Base-by-base conservation (phyloP, 345 rosid genomes). In the Kernera saxatilis region DNA sequence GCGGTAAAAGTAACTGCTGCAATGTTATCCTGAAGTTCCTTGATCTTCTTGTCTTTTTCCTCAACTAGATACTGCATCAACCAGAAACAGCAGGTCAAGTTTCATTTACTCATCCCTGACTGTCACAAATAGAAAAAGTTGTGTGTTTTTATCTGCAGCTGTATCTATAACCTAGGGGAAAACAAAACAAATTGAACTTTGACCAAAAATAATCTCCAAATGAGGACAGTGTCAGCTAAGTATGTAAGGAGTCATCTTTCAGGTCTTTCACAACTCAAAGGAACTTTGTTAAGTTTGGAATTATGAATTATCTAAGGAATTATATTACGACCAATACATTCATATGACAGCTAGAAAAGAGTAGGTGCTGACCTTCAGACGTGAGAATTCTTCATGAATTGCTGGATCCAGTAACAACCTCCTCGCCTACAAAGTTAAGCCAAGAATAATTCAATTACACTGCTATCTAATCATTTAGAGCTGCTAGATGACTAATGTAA, bases 21-120 rank as follows among this genome's bases (percentile, higher is more conserved):
- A 80, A 88, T 84, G 73, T 84, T 87, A 78, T 92, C 97, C 84
- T 89, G 98, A 76, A 92, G 85, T 77, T 94, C 99, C 77, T 89
- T 91, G 61, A 94, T 88, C 80, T 84, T 92, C 78, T 92, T 94
- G 80, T 94, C 99, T 80, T 94, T 90, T 81, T 88, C 98, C 86
- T 88, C 93, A 5, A 88, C 89, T 85, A 94, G 78, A 84, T 84
- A 92, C 99, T 94, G 77, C 51, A 43, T 53, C 14, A 18, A 32
- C 8, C 26, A 61, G 44, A 6, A 33, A 35, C 51, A 61, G 19
- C 44, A 25, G 1, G 43, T 49, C 61, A 25, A 52, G 11, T 35
- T 68, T 45, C 36, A 48, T 59, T 37, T 13, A 30, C 56, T 59
- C 49, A 30, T 36, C 7, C 15, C 29, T 44, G 22, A 29, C 14